These are phyloP conservation scores for Helicostylum pulchrum DNA, from an alignment of 192 early-diverging fungal genomes.

Conservation along the genomic window DNA sequence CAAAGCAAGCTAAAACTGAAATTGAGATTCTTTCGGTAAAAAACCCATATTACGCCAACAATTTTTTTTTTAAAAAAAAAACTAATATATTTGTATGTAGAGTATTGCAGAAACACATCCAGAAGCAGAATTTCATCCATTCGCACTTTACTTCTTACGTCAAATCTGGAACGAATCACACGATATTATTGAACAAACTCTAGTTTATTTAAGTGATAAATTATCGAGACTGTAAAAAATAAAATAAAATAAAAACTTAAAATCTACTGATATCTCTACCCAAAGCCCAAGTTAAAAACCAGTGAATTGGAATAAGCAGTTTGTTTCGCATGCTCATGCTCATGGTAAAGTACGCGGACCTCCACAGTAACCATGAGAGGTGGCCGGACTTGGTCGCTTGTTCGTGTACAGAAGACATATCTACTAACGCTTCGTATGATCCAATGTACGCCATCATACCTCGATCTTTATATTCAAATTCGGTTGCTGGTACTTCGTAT, in stretches of 20 bases:
- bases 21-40: slow-evolving; percentile 29
- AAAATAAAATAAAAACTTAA: background rate
- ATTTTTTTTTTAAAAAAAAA: too few relatives aligned
- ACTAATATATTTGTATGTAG: background rate
- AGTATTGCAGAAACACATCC: background rate
- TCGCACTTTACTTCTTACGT: slow-evolving; percentile 21
- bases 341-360: slow-evolving; percentile 70
- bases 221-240: background rate
- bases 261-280: slow-evolving; percentile 31
- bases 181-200: slow-evolving; percentile 4
- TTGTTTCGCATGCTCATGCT: slow-evolving; percentile 66
- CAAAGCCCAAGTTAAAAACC: slow-evolving; percentile 34
- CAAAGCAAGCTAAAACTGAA: slow-evolving; percentile 7
- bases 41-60: too few relatives aligned
- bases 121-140: slow-evolving; percentile 6
- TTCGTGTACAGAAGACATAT: slow-evolving; percentile 50
- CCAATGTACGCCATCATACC: slow-evolving; percentile 74
- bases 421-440: slow-evolving; percentile 53
- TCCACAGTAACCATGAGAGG: slow-evolving; percentile 66
- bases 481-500: slow-evolving; percentile 23
- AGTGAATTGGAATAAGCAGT: slow-evolving; percentile 71
- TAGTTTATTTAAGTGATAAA: slow-evolving; percentile 11
- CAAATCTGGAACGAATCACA: slow-evolving; percentile 21
- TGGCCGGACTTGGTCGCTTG: slow-evolving; percentile 47
- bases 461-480: slow-evolving; percentile 58